Base-by-base conservation (phyloP, 495 filamentous ascomycete genomes). In the Xeromyces bisporus region DNA sequence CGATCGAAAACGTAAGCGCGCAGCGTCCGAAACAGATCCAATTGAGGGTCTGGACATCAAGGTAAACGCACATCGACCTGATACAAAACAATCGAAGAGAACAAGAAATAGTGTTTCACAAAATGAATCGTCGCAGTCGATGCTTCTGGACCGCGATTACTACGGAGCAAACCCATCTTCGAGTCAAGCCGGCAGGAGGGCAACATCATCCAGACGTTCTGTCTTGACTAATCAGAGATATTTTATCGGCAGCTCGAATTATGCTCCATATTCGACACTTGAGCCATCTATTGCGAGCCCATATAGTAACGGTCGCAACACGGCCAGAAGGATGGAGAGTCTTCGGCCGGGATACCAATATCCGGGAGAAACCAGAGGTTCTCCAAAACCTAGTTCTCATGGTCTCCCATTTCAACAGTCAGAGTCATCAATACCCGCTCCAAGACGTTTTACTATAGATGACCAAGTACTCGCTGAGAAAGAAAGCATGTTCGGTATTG, bases 41-140 rank as follows among this genome's bases (percentile, higher is more conserved):
- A 23, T 39, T 20, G 29, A 39, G n/a, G 7, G 44, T 6, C 30
- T 56, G 15, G 37, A 50, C 7, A 50, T 56, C 12, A 43, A 32
- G 11, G 50, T 55, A 12, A 41, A 53, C 26, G 43, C 51, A 11
- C 39, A 33, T 7, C 46, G 34, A 10, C 28, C 32, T 9, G 34
- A 28, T 12, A 20, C 18, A 15, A 28, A 17, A 10, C 15, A 15
- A 32, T 26, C 6, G 34, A 12, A 20, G 6, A 23, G 12, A 6
- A 32, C 13, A 28, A 37, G 26, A 14, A 39, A 37, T 14, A 15
- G n/a, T n/a, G n/a, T n/a, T n/a, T n/a, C n/a, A n/a, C n/a, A n/a
- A n/a, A n/a, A n/a, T n/a, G n/a, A 25, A 6, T 59, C 57, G 2
- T 57, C 53, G 1, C 49, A 54, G 32, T 44, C 53, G 7, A 61